Evolutionary conservation across 257 asterid genomes (phyloP).

Genomic region (Solanum lignicaule): DNA sequence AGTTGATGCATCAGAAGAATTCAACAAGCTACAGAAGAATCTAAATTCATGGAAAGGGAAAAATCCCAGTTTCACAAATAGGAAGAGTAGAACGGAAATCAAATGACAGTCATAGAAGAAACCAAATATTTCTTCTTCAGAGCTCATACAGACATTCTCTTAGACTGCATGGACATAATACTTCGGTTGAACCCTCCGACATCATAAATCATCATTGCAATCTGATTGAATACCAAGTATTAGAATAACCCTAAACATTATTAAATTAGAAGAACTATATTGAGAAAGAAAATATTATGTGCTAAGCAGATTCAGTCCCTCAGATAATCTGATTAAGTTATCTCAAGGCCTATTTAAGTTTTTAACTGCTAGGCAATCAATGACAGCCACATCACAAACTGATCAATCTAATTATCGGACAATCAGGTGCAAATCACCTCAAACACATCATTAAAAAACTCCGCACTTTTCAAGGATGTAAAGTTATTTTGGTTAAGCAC

Average conservation of each 20-base stretch:
- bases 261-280: not conserved
- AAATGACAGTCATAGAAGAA: not conserved
- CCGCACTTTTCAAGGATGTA: not conserved
- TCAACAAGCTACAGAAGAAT: not conserved
- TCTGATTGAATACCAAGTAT: slow-evolving; percentile 1
- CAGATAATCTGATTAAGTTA: not conserved
- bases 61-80: not conserved
- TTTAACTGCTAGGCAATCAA: not conserved
- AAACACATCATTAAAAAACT: not conserved
- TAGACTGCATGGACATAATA: slow-evolving; percentile 3
- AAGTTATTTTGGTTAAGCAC: not conserved
- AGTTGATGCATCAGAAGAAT: not conserved
- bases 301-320: not conserved
- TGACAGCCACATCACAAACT: not conserved
- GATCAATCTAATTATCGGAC: not conserved
- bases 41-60: not conserved
- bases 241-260: not conserved
- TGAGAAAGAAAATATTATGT: not conserved
- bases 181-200: not conserved
- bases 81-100: not conserved
- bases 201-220: slow-evolving; percentile 4
- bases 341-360: not conserved
- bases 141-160: slow-evolving; percentile 7
- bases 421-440: not conserved
- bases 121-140: not conserved